Base-by-base conservation (phyloP, 305 asterid species). In the Ilex paraguariensis region DNA sequence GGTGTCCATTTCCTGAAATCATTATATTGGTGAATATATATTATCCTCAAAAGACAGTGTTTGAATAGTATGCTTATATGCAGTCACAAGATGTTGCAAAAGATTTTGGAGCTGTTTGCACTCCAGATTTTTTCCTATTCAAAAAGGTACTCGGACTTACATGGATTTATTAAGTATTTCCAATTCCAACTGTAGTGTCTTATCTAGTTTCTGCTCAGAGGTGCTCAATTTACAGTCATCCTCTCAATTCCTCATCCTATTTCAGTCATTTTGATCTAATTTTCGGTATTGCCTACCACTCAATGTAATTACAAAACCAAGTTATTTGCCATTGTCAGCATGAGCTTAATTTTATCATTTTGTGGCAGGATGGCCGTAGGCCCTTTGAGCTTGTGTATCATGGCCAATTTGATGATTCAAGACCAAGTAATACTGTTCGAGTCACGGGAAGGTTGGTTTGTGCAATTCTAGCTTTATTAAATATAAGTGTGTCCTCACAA, bases 341-440 rank as follows among this genome's bases (percentile, higher is more conserved):
- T 21, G 28, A 21, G 53, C 61, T n/a, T 57, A 49, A 40, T 61
- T 21, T 36, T 7, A 61, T 31, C 60, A 42, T 66, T 51, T 64
- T 66, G 44, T 48, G 21, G 61, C 84, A 89, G 97, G 96, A 92
- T 55, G 98, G 96, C 3, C 91, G 96, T 60, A 80, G 98, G 77
- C 97, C 96, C 60, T 92, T 89, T 81, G 97, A 92, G 85, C 79
- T 92, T 63, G 97, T 92, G 40, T 92, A 89, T 75, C 97, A 87
- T 42, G 97, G 98, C 12, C 98, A 87, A 63, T 92, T 87, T 68
- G 98, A 92, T 77, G 96, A 87, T 84, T 92, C 96, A 60, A 84
- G 97, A 60, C 96, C 95, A 33, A 80, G 85, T 57, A 85, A 70
- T 64, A 81, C 73, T 32, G 70, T 82, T 42, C 88, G 79, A 13